A percentile compares a stretch with the other conserved stretches of the same genome.
phyloP scores from a whole-genome alignment of 441 rosid species.

The Croton laevigatus region DNA sequence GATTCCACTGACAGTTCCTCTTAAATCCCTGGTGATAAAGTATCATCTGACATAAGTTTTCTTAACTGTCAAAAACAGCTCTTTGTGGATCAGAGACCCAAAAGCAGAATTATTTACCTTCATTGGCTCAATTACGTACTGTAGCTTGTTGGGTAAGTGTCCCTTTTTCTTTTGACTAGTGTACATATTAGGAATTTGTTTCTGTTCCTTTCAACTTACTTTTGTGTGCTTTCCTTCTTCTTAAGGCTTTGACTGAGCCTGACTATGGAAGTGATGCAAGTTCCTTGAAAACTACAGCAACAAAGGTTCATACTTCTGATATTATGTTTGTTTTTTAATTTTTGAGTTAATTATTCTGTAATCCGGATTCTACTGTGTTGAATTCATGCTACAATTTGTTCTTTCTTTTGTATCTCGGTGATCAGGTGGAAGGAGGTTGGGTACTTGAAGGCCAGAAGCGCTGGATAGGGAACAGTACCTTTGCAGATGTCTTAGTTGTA shows the following conservation, averaged over 20 bases:
- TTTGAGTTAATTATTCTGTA: neutral
- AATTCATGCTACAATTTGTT: conserved; percentile 19
- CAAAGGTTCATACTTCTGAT: conserved; percentile 49
- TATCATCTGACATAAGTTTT: conserved; percentile 20
- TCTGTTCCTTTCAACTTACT: conserved; percentile 16
- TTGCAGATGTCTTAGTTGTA: conserved; percentile 78
- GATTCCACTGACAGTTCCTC: neutral
- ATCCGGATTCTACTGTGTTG: neutral
- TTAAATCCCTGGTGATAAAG: conserved; percentile 3
- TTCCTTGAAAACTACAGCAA: conserved; percentile 69
- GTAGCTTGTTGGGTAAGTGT: conserved; percentile 83
- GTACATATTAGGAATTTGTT: conserved; percentile 1
- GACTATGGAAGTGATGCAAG: conserved; percentile 97
- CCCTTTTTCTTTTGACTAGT: neutral
- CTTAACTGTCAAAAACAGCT: conserved; percentile 48
- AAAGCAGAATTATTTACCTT: conserved; percentile 76
- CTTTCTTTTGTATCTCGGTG: conserved; percentile 5
- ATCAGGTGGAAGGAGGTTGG: conserved; percentile 93
- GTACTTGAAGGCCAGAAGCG: conserved; percentile 87
- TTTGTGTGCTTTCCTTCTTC: conserved; percentile 18
- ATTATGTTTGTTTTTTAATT: neutral
- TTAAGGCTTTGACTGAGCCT: conserved; percentile 92
- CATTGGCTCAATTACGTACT: conserved; percentile 65
- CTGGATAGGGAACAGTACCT: conserved; percentile 96
- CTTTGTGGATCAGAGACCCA: conserved; percentile 90